Base-by-base conservation (phyloP, 2,329 filamentous ascomycete species). In the Penicillium thymicola region DNA sequence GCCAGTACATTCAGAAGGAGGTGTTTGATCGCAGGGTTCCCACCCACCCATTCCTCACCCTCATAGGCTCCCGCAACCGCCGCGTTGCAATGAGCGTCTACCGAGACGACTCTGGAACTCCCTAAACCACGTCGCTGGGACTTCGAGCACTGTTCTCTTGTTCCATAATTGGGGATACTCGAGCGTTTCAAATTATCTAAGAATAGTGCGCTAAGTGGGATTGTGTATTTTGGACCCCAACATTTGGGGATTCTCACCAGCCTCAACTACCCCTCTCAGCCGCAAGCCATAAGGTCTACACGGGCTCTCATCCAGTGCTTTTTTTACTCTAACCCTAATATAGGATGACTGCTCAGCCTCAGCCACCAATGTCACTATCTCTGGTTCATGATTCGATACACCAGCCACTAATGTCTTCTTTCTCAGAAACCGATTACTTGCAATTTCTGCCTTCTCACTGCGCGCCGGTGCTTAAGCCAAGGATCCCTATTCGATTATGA, bases 1-100 rank as follows among this genome's bases (percentile, higher is more conserved):
- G 21, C 58, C 55, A 59, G 21, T 42, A 13, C 45, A 47, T 59
- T 40, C 8, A 37, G 2, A 23, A 23, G 30, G 37, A 28, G 32
- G 5, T 49, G 41, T 54, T 59, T 43, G 18, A 56, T 53, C 43
- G 44, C 38, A 54, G 23, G 30, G 27, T 53, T 42, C 11, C 5
- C 14, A 21, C 18, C 21, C 14, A 28, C 10, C 23, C 23, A 10
- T 37, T 23, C 45, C 45, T 43, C 32, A 23, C 36, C 34, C 48
- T 56, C 42, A 64, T 63, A 64, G 58, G 57, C 37, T 49, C 43
- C 50, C 18, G 38, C 55, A 57, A 34, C 57, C 62, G 63, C 63
- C 58, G 21, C 48, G 42, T 42, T 41, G 32, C 21, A 21, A 10
- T 37, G 38, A 63, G 63, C 62, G 63, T 62, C 59, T 65, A 49